Conservation (phyloP, 345 rosid species). For the Anacardium occidentale region DNA sequence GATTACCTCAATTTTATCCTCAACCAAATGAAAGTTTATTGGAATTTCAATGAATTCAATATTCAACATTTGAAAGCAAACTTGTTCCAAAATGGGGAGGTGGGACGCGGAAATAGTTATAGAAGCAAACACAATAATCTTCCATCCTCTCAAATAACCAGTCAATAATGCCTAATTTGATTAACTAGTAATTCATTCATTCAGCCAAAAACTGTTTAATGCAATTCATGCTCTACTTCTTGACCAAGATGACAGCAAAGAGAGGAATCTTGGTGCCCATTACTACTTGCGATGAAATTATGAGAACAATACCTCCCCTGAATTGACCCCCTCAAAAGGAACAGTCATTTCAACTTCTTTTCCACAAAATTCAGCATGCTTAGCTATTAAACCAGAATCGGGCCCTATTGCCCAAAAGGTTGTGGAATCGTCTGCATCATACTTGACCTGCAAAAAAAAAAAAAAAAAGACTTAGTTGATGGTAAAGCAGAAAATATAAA, state of each 20-base stretch:
- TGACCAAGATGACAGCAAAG: not conserved
- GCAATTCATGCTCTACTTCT: conserved; percentile 8
- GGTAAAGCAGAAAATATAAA: not conserved
- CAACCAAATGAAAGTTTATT: not conserved
- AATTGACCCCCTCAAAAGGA: conserved; percentile 79
- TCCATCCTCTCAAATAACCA: not conserved
- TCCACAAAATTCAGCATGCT: conserved; percentile 75
- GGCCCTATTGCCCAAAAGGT: conserved; percentile 91
- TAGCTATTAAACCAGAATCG: conserved; percentile 64
- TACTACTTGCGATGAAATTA: not conserved
- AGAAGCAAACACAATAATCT: not conserved
- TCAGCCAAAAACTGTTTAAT: not conserved
- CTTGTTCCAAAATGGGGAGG: not conserved
- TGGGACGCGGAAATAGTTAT: not conserved
- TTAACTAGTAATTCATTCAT: conserved; percentile 1
- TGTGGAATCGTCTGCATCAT: conserved; percentile 85
- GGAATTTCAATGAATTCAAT: not conserved
- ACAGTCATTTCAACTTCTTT: conserved; percentile 81
- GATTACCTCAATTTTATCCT: not conserved
- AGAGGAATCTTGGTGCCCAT: not conserved
- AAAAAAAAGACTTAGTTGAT: not conserved
- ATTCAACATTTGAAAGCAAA: not conserved
- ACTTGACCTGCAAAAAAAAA: conserved; percentile 48
- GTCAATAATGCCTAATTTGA: not conserved
- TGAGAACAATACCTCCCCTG: conserved; percentile 63